Evolutionary conservation across 495 filamentous ascomycete species (phyloP).

Genomic region (Pseudoneurospora amorphoporcata): DNA sequence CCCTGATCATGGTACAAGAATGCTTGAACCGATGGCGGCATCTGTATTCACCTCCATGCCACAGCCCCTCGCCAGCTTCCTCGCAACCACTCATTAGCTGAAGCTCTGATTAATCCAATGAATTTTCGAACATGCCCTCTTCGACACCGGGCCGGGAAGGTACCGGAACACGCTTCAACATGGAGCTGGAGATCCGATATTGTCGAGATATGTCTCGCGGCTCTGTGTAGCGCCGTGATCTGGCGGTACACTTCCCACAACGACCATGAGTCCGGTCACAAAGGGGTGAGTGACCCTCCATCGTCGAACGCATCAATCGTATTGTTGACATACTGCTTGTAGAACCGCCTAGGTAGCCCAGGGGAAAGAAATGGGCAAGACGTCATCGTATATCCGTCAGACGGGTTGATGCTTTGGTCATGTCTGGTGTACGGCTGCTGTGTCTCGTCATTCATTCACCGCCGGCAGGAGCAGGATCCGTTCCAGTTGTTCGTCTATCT

Average conservation of each 20-base stretch:
- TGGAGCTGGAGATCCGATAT: conserved; percentile 5
- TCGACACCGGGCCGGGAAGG: background rate
- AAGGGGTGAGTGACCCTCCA: conserved; percentile 6
- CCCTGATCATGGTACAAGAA: background rate
- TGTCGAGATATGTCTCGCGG: conserved; percentile 11
- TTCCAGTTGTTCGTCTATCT: conserved; percentile 30
- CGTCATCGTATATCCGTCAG: conserved; percentile 22
- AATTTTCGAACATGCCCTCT: conserved; percentile 5
- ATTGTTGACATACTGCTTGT: background rate
- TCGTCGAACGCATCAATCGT: background rate
- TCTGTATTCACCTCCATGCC: background rate
- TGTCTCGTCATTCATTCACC: conserved; percentile 34
- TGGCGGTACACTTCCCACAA: conserved; percentile 15
- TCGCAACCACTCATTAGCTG: background rate
- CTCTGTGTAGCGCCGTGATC: conserved; percentile 15
- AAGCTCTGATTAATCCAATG: conserved; percentile 6
- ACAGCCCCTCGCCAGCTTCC: background rate
- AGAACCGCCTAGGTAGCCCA: background rate
- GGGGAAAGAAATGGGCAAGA: background rate
- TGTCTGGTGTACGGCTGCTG: conserved; percentile 36
- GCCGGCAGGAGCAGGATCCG: conserved; percentile 29
- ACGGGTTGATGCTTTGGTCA: conserved; percentile 31
- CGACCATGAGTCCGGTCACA: background rate
- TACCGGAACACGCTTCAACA: background rate
- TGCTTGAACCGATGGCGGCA: background rate